A percentile compares a stretch with the other conserved stretches of the same genome.
Evolutionary conservation across 495 filamentous ascomycete species (phyloP).

Genomic region (Aspergillus sparsus): DNA sequence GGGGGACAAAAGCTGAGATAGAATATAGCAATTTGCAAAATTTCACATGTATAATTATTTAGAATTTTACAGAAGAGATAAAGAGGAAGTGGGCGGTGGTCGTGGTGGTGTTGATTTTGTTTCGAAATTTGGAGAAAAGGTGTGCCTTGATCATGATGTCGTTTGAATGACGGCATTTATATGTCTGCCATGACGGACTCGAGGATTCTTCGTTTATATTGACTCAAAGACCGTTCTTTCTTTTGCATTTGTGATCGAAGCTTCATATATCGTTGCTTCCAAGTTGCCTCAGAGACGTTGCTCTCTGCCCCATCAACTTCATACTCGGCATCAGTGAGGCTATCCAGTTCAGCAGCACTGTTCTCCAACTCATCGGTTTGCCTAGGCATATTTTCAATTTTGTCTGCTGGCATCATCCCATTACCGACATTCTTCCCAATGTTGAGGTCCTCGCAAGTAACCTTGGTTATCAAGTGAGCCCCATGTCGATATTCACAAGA

Average conservation of each 20-base stretch:
- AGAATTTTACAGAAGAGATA: too few species aligned
- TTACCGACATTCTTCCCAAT: conserved; percentile 18
- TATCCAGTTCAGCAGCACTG: conserved; percentile 25
- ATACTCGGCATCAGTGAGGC: conserved; percentile 34
- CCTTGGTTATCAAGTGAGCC: conserved; percentile 32
- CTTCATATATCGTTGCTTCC: conserved; percentile 49
- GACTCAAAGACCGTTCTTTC: conserved; percentile 50
- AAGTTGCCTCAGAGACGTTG: conserved; percentile 35
- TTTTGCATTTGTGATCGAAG: conserved; percentile 53
- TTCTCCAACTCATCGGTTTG: conserved; percentile 19
- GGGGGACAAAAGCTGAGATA: too few species aligned
- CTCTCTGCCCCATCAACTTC: conserved; percentile 34
- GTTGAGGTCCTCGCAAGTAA: conserved; percentile 32
- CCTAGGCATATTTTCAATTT: conserved; percentile 15
- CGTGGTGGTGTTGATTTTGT: background rate
- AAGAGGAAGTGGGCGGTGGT: too few species aligned
- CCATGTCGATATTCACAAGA: conserved; percentile 36
- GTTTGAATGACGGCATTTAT: conserved; percentile 15
- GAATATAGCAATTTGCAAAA: too few species aligned
- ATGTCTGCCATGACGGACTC: conserved; percentile 59
- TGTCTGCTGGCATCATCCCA: background rate
- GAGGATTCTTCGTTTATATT: conserved; percentile 55
- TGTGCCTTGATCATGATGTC: background rate
- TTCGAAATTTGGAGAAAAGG: background rate
- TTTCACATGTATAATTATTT: too few species aligned